Base-by-base conservation (phyloP, 495 filamentous ascomycete genomes). In the Trichoderma asperelloides region DNA sequence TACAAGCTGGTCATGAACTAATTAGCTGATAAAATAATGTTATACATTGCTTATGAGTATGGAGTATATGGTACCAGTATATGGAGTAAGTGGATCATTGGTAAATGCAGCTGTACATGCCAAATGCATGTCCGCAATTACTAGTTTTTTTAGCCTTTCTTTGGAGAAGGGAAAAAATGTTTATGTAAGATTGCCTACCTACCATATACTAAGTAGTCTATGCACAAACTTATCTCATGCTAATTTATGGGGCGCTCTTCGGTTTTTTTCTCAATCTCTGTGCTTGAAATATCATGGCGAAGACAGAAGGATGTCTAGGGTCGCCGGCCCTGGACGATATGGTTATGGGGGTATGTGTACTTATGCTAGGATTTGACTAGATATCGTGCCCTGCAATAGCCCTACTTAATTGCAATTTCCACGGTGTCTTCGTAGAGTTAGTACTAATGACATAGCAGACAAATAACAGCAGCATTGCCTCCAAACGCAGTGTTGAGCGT, bases 381-480 rank as follows among this genome's bases (percentile, higher is more conserved):
- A 21, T 64, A 40, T 64, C 40, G 21, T 13, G 2, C 23, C 57
- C 25, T 27, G 23, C 23, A 62, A 27, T 62, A 27, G 15, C 16
- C 30, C 16, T 23, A 33, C 8, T 30, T 45, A n/a, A 6, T 49
- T n/a, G 64, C 43, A 15, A 39, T 25, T 39, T 15, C 39, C 33
- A 18, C 63, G 15, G 21, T 23, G 39, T 43, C 7, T 39, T 27
- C 12, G n/a, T 28, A 25, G 27, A 18, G 16, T 2, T 21, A 43
- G 25, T 12, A 28, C 65, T 67, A n/a, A 43, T 43, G 43, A 6
- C 15, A 27, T 43, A 25, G 51, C 64, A 93, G 89, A 97, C 93
- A 65, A 96, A 97, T 73, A 91, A 86, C 74, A 91, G 89, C 76
- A 93, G 89, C 71, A 96, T 96, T 71, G 88, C 92, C 47, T 96